Evolutionary conservation across 2,329 filamentous ascomycete genomes (phyloP), one percentile per base, ranked within the genome.

Genomic region (Cadophora gregata): DNA sequence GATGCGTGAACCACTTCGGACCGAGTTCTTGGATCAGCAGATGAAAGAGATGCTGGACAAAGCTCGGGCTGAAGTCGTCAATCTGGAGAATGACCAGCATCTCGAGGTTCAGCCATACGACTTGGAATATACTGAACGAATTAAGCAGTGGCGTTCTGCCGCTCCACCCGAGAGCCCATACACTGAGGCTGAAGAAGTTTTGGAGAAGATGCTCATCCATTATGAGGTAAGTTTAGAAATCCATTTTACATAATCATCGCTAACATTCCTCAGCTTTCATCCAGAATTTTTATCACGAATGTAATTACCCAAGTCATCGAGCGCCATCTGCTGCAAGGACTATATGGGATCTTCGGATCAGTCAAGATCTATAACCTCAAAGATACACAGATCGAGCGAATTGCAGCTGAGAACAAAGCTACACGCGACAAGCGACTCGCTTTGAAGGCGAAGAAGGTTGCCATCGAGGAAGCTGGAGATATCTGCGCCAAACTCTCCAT

Each of bases 201-300:
- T 69, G 14, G 67, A 66, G 45, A 66, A 66, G 62, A 64, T 66
- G 61, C 67, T 66, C 36, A 69, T 69, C 16, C 62, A 66, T 31
- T 69, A 69, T 45, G 67, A 68, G 24, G 65, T 67, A 59, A 21
- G 61, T 56, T 6, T 9, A n/a, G 5, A 27, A 45, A 3, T 25
- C 5, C 9, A n/a, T 24, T 31, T 16, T 8, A 31, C 1, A 9
- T 5, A 36, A 24, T 10, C 3, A 50, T 36, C 19, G 29, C 55
- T 62, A 29, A 55, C n/a, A 16, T 8, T 25, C 12, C 50, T n/a
- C 27, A 67, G 61, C 58, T 69, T 14, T 61, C 64, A 4, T 38
- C 67, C 4, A 64, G 63, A 33, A 64, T 69, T 24, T 69, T 69
- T 51, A 66, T 69, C 51, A 64, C 48, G 45, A 69, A 69, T 47